Percentiles rank a stretch among this genome's conserved stretches.
Conservation (phyloP, 2,329 filamentous ascomycete genomes). For the Pyricularia sp. region DNA sequence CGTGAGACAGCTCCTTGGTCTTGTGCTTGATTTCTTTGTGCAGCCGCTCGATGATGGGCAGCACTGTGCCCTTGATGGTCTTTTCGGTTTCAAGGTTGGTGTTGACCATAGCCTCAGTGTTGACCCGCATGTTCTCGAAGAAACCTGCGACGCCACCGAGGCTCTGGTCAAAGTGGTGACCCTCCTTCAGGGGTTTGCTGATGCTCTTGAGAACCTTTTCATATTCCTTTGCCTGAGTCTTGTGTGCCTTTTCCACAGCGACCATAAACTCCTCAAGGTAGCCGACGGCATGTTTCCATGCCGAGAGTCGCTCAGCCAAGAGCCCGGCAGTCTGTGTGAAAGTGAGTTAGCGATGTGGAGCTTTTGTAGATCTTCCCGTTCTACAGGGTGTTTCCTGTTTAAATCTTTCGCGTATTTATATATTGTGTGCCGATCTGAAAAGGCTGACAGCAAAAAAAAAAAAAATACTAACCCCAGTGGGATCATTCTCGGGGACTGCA, state of each 20-base stretch:
- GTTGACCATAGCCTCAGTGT: constrained; percentile 84
- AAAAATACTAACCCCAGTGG: constrained; percentile 36
- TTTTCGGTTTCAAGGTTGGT: constrained; percentile 86
- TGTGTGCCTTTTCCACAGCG: constrained; percentile 76
- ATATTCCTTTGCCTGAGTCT: constrained; percentile 80
- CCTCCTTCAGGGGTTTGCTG: constrained; percentile 72
- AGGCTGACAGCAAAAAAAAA: background rate
- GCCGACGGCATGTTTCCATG: constrained; percentile 89
- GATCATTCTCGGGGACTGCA: constrained; percentile 44
- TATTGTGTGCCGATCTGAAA: background rate
- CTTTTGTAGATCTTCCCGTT: background rate
- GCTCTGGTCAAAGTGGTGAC: constrained; percentile 83
- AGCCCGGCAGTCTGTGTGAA: constrained; percentile 56
- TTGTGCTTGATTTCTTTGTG: constrained; percentile 97
- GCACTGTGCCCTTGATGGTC: constrained; percentile 70
- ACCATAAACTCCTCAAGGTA: constrained; percentile 85
- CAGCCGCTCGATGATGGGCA: constrained; percentile 79
- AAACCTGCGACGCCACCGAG: constrained; percentile 78
- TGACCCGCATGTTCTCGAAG: constrained; percentile 87
- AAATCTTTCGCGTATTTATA: background rate
- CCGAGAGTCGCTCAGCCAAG: constrained; percentile 75
- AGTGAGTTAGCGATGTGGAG: background rate
- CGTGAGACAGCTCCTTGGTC: constrained; percentile 72
- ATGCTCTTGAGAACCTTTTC: constrained; percentile 92
- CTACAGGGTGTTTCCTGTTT: background rate